A percentile compares a stretch with the other conserved stretches of the same genome.
These are phyloP conservation scores for Globisporangium camurandrum DNA, from an alignment of 352 stramenopile species.

Conservation along the genomic window DNA sequence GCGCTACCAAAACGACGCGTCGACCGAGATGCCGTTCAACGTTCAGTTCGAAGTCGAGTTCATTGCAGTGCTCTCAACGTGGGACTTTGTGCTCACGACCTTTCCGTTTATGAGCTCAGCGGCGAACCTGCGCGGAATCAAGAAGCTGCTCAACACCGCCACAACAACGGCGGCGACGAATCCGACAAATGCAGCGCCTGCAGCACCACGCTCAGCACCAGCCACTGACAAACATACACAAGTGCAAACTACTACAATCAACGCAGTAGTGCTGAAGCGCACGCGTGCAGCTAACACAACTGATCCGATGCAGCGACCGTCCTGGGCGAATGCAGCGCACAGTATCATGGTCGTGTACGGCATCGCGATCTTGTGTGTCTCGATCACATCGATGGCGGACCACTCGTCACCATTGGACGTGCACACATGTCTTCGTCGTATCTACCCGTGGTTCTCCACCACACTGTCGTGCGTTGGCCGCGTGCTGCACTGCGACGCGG, in stretches of 20 bases:
- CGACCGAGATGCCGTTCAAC: neutral
- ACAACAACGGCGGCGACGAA: neutral
- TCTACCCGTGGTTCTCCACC: conserved; percentile 4
- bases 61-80: conserved; percentile 16
- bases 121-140: conserved; percentile 8
- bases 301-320: too few relatives aligned
- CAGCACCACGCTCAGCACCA: neutral
- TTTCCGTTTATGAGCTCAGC: conserved; percentile 16
- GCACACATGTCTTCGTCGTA: conserved; percentile 1
- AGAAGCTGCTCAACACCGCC: neutral
- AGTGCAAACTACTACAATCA: too few relatives aligned
- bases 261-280: too few relatives aligned
- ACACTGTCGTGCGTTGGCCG: conserved; percentile 2
- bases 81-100: conserved; percentile 8
- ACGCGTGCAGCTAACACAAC: too few relatives aligned
- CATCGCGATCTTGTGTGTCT: conserved; percentile 1
- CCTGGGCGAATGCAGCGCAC: too few relatives aligned
- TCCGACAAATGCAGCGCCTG: neutral
- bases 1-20: neutral
- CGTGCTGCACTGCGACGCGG: neutral
- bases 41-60: conserved; percentile 12
- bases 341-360: too few relatives aligned
- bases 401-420: neutral
- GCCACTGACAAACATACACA: too few relatives aligned
- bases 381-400: neutral